Percentiles rank a stretch among this genome's conserved stretches.
Evolutionary conservation across 148 eudicot genomes (phyloP).

Genomic region (Camellia granthamiana): DNA sequence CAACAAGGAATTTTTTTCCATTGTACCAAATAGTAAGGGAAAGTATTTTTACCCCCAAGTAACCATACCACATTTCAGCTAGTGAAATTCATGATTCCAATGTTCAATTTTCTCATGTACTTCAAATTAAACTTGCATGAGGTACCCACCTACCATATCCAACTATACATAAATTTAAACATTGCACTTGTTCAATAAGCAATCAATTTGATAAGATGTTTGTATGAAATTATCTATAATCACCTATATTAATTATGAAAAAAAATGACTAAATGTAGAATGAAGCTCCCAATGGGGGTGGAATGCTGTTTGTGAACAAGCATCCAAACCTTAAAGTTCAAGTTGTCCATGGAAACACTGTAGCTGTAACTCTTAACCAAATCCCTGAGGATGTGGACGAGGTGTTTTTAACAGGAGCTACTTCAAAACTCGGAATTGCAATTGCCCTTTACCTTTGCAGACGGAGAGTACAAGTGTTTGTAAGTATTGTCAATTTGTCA

Average conservation of each 20-base stretch:
- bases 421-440: constrained; percentile 85
- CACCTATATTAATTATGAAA: no score
- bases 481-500: constrained; percentile 19
- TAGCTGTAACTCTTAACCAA: constrained; percentile 64
- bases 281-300: constrained; percentile 74
- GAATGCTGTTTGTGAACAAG: constrained; percentile 62
- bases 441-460: constrained; percentile 68
- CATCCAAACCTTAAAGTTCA: constrained; percentile 63
- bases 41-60: not conserved
- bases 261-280: constrained; percentile 30
- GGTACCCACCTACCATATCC: not conserved
- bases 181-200: not conserved
- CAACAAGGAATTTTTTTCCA: no score
- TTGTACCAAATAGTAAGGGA: not conserved
- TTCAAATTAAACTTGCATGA: not conserved
- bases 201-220: not conserved
- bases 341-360: constrained; percentile 74
- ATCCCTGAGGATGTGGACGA: constrained; percentile 52
- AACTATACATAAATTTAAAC: no score
- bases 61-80: not conserved
- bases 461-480: constrained; percentile 54
- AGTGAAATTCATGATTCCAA: not conserved
- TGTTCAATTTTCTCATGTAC: not conserved
- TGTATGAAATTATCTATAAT: not conserved
- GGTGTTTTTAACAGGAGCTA: constrained; percentile 70